Evolutionary conservation across 2,329 filamentous ascomycete genomes (phyloP).

Genomic region (Podosphaera aphanis): DNA sequence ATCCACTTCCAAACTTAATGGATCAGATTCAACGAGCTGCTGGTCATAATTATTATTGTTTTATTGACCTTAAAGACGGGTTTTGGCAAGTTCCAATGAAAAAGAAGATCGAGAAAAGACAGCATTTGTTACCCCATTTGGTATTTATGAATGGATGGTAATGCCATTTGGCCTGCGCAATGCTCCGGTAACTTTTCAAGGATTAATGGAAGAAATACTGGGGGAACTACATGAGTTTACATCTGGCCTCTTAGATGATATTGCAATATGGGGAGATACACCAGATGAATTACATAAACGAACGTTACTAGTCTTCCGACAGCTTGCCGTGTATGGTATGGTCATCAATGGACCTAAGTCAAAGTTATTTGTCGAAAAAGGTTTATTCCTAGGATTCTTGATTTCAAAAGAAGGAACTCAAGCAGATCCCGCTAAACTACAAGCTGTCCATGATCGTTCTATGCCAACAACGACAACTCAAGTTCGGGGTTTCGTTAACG

Average conservation of each 20-base stretch:
- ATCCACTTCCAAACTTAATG: background rate
- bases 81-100: conserved; percentile 1
- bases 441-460: background rate
- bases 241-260: background rate
- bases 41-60: background rate
- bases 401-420: background rate
- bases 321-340: background rate
- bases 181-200: conserved; percentile 1
- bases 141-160: background rate
- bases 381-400: background rate
- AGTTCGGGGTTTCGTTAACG: background rate
- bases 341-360: background rate
- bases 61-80: background rate
- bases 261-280: background rate
- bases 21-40: background rate
- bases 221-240: background rate
- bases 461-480: background rate
- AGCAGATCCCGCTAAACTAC: background rate
- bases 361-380: background rate
- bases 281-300: background rate
- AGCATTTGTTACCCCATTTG: background rate
- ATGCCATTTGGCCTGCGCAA: conserved; percentile 2
- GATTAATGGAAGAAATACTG: background rate
- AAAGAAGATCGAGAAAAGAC: background rate
- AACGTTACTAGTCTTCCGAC: background rate